Percentiles rank a stretch among this genome's conserved stretches.
Evolutionary conservation across 139 green algal species (phyloP).

Genomic region (Asterochloris sp.): DNA sequence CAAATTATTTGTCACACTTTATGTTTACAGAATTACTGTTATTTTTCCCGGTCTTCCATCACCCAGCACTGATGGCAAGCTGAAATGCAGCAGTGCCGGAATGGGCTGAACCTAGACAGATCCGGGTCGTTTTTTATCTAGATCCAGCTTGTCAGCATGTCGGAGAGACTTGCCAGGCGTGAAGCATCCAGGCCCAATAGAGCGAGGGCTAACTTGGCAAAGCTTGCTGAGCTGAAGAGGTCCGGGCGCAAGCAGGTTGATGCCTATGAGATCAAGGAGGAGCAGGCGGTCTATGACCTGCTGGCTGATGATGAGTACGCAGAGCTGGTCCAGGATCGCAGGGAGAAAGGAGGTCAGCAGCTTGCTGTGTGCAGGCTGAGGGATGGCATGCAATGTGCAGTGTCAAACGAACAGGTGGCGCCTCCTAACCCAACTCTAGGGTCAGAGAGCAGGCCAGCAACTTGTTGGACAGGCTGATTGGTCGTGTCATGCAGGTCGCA

Average conservation of each 20-base stretch:
- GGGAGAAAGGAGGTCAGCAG: slow-evolving; percentile 59
- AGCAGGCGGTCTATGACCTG: slow-evolving; percentile 86
- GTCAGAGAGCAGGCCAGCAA: too few species aligned
- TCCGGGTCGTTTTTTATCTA: neutral
- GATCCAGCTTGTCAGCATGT: slow-evolving; percentile 14
- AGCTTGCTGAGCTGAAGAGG: slow-evolving; percentile 40
- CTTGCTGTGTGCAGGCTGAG: neutral
- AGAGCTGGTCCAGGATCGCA: slow-evolving; percentile 77
- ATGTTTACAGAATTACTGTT: too few species aligned
- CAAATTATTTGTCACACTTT: too few species aligned
- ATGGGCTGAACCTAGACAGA: too few species aligned
- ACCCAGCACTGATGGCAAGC: too few species aligned
- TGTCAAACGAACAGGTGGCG: too few species aligned
- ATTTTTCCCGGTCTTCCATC: too few species aligned
- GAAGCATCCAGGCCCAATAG: slow-evolving; percentile 18
- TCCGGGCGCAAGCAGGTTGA: slow-evolving; percentile 49
- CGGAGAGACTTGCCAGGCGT: slow-evolving; percentile 4
- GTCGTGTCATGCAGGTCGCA: too few species aligned
- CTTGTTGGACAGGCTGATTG: too few species aligned
- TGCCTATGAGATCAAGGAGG: slow-evolving; percentile 70
- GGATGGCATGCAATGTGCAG: too few species aligned
- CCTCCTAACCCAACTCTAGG: too few species aligned
- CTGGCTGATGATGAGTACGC: slow-evolving; percentile 89
- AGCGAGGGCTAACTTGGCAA: slow-evolving; percentile 27
- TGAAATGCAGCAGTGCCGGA: too few species aligned